A percentile compares a stretch with the other conserved stretches of the same genome.
phyloP scores from a whole-genome alignment of 768 basidiomycete genomes.

The Filobasidium floriforme region DNA sequence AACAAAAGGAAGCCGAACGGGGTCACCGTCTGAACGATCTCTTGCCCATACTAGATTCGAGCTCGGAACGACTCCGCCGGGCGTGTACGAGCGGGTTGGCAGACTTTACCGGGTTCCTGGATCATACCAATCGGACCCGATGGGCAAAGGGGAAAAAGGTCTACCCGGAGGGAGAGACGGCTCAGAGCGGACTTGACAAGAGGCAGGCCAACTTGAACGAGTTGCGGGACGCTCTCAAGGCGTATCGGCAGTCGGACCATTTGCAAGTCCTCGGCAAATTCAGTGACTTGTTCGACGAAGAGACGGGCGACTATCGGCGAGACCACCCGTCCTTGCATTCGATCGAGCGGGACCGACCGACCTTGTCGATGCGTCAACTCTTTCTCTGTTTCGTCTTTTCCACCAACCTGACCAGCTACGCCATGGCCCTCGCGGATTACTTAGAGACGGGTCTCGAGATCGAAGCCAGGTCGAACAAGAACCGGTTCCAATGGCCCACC shows the following conservation, averaged over 20 bases:
- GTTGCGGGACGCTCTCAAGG: constrained; percentile 25
- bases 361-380: constrained; percentile 43
- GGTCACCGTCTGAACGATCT: constrained; percentile 36
- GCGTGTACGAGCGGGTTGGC: constrained; percentile 28
- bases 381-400: constrained; percentile 54
- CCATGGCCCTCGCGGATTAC: constrained; percentile 45
- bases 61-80: constrained; percentile 32
- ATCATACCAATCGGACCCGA: constrained; percentile 38
- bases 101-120: constrained; percentile 38
- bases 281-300: constrained; percentile 43
- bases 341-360: constrained; percentile 5
- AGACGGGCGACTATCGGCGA: constrained; percentile 27
- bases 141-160: constrained; percentile 21
- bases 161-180: constrained; percentile 6
- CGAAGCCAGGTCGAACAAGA: constrained; percentile 45
- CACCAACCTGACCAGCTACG: constrained; percentile 48
- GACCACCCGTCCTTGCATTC: constrained; percentile 11
- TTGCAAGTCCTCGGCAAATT: constrained; percentile 50
- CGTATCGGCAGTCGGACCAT: constrained; percentile 39
- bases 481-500: constrained; percentile 53
- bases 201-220: constrained; percentile 28
- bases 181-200: constrained; percentile 15
- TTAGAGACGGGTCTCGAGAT: constrained; percentile 47
- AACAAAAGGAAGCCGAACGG: constrained; percentile 25
- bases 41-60: constrained; percentile 36